Percentiles rank a stretch among this genome's conserved stretches.
These are phyloP conservation scores for Pseudogymnoascus sp. DNA, from an alignment of 2,329 filamentous ascomycete species.

Conservation along the genomic window DNA sequence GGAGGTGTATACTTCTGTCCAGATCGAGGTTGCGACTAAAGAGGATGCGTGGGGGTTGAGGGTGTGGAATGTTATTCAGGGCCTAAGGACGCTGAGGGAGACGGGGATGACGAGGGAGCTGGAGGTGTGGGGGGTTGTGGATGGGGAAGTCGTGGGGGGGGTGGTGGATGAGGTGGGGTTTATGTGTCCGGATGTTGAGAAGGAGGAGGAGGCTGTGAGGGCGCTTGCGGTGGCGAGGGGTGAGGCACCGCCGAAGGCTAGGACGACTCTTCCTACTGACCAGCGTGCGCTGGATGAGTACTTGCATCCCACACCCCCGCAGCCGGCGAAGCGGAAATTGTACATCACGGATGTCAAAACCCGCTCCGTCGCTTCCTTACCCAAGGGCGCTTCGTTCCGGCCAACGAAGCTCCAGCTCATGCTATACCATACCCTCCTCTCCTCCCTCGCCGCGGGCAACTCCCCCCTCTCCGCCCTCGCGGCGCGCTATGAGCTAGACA, in stretches of 20 bases:
- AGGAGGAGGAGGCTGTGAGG: slow-evolving; percentile 41
- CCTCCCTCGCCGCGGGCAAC: slow-evolving; percentile 60
- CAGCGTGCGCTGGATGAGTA: slow-evolving; percentile 15
- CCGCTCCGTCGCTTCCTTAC: slow-evolving; percentile 53
- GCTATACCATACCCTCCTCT: slow-evolving; percentile 80
- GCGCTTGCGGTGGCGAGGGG: slow-evolving; percentile 22
- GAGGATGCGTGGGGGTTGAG: slow-evolving; percentile 77
- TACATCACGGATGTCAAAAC: slow-evolving; percentile 91
- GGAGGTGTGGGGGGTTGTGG: slow-evolving; percentile 76
- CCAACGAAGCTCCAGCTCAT: slow-evolving; percentile 82
- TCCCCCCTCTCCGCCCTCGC: slow-evolving; percentile 64
- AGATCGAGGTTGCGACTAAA: slow-evolving; percentile 60
- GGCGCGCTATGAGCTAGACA: slow-evolving; percentile 59
- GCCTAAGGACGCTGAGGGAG: slow-evolving; percentile 62
- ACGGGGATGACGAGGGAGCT: slow-evolving; percentile 66
- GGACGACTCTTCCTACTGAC: slow-evolving; percentile 30
- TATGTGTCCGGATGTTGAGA: slow-evolving; percentile 61
- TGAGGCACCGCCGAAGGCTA: slow-evolving; percentile 30
- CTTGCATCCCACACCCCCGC: slow-evolving; percentile 13
- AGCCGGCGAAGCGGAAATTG: slow-evolving; percentile 29
- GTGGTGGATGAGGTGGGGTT: slow-evolving; percentile 82
- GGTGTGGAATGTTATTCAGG: slow-evolving; percentile 88
- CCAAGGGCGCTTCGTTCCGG: slow-evolving; percentile 52
- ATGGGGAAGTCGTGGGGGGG: slow-evolving; percentile 77
- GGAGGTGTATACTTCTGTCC: slow-evolving; percentile 70